Evolutionary conservation across 1,284 basidiomycete species (phyloP), one percentile per base, ranked within the genome.

Genomic region (Termitomyces sp.): DNA sequence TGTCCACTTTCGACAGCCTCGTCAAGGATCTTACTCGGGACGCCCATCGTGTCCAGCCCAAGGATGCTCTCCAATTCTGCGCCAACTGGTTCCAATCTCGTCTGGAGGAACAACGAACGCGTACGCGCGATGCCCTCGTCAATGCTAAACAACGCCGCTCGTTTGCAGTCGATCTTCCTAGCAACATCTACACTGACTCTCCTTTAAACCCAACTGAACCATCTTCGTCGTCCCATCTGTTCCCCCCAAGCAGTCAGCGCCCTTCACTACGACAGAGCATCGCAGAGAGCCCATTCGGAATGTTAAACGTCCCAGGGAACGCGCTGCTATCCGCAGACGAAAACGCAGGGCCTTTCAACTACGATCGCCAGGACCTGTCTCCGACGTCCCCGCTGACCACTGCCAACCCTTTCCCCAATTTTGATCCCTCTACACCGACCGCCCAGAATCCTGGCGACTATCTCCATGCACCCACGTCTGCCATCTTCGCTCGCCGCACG

Each of bases 1-100:
- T 81, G 77, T 86, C 88, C 37, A 89, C 89, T 26, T 91, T 90
- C 66, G 84, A 90, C 62, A 69, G 74, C 30, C 83, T 97, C 60
- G 79, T 97, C 62, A 82, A 80, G 60, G 93, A 97, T 64, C 80
- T 97, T 57, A 89, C 91, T 60, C 84, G 91, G 64, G 95, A 97
- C 69, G 83, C 83, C 45, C 77, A 89, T 37, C 84, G 90, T 58
- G 88, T 86, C 14, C 88, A 93, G 64, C 95, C 94, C 16, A 82
- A 81, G 62, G 95, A 97, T 66, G 81, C 88, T 3, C 83, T 97
- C 48, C 95, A 97, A 70, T 97, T 92, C 74, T 96, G 92, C 65
- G 87, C 94, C 48, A 93, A 87, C 66, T 98, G 95, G 95, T 97
- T 97, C 74, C 90, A 95, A 66, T 76, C 78, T 54, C 82, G 91